Conservation (phyloP, 805 yeast species). For the Candida qinlingensis region DNA sequence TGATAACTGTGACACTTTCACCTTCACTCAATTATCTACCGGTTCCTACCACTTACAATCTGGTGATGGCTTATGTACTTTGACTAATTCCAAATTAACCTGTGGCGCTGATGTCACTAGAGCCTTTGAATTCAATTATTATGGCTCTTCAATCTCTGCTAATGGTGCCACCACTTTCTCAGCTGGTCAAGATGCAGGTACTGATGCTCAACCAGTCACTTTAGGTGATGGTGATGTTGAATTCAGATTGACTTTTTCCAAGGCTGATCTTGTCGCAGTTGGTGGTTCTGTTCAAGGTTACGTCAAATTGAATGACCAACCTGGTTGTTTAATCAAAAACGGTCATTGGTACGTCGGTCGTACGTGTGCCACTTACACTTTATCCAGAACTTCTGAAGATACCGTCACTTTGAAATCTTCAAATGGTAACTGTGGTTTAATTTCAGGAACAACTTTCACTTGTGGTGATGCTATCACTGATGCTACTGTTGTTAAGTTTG, state of each 20-base stretch:
- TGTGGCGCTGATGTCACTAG: conserved; percentile 51
- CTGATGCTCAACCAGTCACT: neutral
- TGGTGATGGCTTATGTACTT: conserved; percentile 66
- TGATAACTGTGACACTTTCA: conserved; percentile 79
- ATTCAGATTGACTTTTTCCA: neutral
- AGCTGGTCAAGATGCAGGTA: neutral
- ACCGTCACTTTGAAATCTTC: too few relatives aligned
- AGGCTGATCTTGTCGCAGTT: too few relatives aligned
- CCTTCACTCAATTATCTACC: conserved; percentile 24
- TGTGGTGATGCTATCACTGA: too few relatives aligned
- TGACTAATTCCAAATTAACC: conserved; percentile 25
- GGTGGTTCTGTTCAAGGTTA: conserved; percentile 34
- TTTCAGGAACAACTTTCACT: too few relatives aligned
- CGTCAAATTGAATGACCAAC: conserved; percentile 43
- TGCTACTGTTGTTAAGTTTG: too few relatives aligned
- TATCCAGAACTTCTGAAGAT: conserved; percentile 21
- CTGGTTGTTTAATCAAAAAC: conserved; percentile 77
- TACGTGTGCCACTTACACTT: conserved; percentile 74
- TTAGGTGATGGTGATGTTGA: neutral
- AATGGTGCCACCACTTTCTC: conserved; percentile 2
- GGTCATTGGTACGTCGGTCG: conserved; percentile 83
- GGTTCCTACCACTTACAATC: conserved; percentile 59
- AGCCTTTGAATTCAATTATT: conserved; percentile 27
- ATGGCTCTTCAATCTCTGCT: conserved; percentile 2
- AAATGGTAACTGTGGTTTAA: too few relatives aligned